phyloP scores from a whole-genome alignment of 805 yeast species.

The Candida gorgasii region DNA sequence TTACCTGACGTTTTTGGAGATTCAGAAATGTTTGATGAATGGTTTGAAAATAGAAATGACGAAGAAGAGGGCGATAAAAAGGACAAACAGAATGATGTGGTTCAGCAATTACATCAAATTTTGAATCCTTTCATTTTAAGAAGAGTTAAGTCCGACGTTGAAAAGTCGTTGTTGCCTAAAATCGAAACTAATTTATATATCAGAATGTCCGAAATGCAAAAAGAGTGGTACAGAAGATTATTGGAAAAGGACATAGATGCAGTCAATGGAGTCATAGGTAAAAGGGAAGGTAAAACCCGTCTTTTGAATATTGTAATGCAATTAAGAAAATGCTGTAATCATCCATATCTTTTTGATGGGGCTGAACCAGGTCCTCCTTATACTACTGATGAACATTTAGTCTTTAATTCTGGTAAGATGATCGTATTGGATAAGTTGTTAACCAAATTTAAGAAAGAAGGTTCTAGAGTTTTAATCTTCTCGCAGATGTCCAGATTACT shows the following conservation, averaged over 20 bases:
- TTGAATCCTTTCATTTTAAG: constrained; percentile 85
- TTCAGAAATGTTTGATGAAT: constrained; percentile 83
- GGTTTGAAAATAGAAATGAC: constrained; percentile 67
- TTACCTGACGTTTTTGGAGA: constrained; percentile 96
- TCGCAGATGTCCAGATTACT: constrained; percentile 91
- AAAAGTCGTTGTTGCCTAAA: constrained; percentile 85
- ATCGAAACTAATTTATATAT: constrained; percentile 87
- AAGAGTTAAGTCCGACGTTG: constrained; percentile 91
- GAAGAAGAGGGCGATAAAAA: constrained; percentile 27
- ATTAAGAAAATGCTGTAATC: constrained; percentile 93
- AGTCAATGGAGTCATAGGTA: constrained; percentile 93
- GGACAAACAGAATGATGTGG: constrained; percentile 70
- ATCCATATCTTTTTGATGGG: constrained; percentile 96
- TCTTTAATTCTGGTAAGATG: constrained; percentile 90
- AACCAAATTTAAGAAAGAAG: constrained; percentile 67
- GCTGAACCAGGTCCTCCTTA: constrained; percentile 99
- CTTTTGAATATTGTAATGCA: constrained; percentile 95
- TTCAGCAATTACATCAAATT: constrained; percentile 85
- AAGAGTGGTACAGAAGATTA: constrained; percentile 84
- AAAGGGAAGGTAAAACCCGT: constrained; percentile 89
- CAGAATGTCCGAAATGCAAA: constrained; percentile 95
- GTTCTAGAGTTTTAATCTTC: constrained; percentile 87
- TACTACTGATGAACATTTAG: constrained; percentile 92
- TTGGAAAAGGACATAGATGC: constrained; percentile 94
- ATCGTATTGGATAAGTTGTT: constrained; percentile 81